phyloP scores from a whole-genome alignment of 345 rosid genomes.

The Punica granatum region DNA sequence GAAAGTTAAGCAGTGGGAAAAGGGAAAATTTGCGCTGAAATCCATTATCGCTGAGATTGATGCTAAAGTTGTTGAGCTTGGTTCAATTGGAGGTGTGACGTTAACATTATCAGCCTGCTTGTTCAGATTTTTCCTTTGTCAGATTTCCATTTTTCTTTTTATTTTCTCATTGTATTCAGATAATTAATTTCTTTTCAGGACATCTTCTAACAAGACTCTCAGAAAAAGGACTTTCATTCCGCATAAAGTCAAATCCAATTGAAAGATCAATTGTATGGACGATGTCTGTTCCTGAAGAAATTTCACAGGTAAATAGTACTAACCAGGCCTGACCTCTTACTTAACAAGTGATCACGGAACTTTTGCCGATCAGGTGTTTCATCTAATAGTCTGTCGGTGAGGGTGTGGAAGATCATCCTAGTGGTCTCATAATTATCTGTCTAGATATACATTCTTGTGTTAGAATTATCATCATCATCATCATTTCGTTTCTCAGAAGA shows the following conservation, averaged over 20 bases:
- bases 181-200: constrained; percentile 32
- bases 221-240: constrained; percentile 69
- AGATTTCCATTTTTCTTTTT: constrained; percentile 12
- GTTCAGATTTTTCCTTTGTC: constrained; percentile 7
- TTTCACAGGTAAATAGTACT: constrained; percentile 47
- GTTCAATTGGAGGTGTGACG: constrained; percentile 69
- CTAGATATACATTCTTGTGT: background rate
- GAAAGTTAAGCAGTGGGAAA: constrained; percentile 80
- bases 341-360: background rate
- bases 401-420: background rate
- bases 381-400: background rate
- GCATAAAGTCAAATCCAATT: constrained; percentile 63
- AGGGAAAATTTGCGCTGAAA: constrained; percentile 76
- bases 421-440: no score
- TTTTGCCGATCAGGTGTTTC: background rate
- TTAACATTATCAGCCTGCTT: constrained; percentile 5
- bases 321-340: background rate
- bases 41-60: constrained; percentile 81
- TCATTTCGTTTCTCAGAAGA: background rate
- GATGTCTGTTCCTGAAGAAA: constrained; percentile 64
- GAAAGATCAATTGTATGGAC: constrained; percentile 86
- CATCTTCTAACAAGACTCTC: constrained; percentile 74
- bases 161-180: constrained; percentile 16
- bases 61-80: constrained; percentile 70
- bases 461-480: background rate